Evolutionary conservation across 2,329 filamentous ascomycete species (phyloP), one percentile per base, ranked within the genome.

Genomic region (Diplodia mutila): DNA sequence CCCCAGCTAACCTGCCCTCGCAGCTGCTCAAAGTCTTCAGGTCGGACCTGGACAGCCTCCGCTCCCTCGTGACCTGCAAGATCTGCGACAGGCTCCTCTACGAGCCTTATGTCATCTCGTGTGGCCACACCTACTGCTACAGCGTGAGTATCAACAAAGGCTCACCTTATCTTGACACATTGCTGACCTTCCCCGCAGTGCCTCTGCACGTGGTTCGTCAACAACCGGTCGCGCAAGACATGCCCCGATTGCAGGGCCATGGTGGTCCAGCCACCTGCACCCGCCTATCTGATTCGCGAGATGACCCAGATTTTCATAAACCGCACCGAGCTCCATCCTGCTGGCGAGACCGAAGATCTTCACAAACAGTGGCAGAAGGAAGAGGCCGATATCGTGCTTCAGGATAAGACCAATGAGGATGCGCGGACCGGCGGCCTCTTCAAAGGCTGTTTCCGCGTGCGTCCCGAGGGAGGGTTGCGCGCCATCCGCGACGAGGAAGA

Each of bases 111-210:
- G 89, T 87, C 21, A 83, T 91, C 64, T 83, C 83, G 7, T 91
- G 89, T 72, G 89, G 89, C 3, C 89, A 91, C 75, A 91, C 89
- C 7, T 91, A 90, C 77, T 91, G 89, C 79, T 91, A 91, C 75
- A 87, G 85, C 53, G 86, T 87, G 71, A 76, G 84, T 9, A 9
- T 9, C 53, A 27, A 53, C 37, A 21, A 21, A 78, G 2, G 8
- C 34, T 23, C 29, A 73, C 77, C 78, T 80, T 64, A 67, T 74
- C 23, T 75, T 21, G 73, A 9, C n/a, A 39, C 14, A 23, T 18
- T 2, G 14, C 49, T 70, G 48, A 74, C 78, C 73, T 74, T 75
- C 12, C 49, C 68, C 70, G 32, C 75, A 87, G 85, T 87, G 87
- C 72, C 79, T 87, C 52, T 83, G 83, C 71, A 85, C 83, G 69